These are phyloP conservation scores for Lithocarpus polystachyus DNA, from an alignment of 306 rosid species.

Conservation along the genomic window DNA sequence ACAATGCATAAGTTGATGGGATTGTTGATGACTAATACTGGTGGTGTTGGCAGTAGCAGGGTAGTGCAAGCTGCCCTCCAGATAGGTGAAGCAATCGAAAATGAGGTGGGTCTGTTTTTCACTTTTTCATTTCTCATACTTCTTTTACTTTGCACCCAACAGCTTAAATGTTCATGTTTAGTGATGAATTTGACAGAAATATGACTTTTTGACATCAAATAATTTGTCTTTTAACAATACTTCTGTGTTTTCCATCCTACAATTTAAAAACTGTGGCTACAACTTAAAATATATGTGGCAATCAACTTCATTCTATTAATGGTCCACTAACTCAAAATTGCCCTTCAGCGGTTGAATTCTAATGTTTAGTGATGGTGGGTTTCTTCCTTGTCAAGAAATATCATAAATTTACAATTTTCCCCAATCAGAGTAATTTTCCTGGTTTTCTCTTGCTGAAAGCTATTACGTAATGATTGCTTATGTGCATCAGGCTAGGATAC, in stretches of 20 bases:
- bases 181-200: not conserved
- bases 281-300: not conserved
- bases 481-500: conserved; percentile 70
- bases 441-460: conserved; percentile 7
- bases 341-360: not conserved
- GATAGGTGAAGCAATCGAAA: conserved; percentile 88
- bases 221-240: not conserved
- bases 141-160: not conserved
- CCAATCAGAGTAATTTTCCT: not conserved
- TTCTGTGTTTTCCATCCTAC: not conserved
- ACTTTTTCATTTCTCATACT: not conserved
- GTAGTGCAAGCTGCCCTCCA: conserved; percentile 78
- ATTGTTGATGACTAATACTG: conserved; percentile 71
- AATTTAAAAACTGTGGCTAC: not conserved
- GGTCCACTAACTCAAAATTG: not conserved
- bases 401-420: not conserved
- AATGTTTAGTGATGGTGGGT: not conserved
- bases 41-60: conserved; percentile 55
- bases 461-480: conserved; percentile 1
- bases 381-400: not conserved
- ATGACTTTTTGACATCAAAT: not conserved
- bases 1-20: conserved; percentile 96
- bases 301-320: not conserved
- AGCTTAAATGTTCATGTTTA: not conserved
- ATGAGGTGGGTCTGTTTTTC: conserved; percentile 57